These are phyloP conservation scores for Scheffersomyces quercinus DNA, from an alignment of 1,139 yeast species.

Conservation along the genomic window DNA sequence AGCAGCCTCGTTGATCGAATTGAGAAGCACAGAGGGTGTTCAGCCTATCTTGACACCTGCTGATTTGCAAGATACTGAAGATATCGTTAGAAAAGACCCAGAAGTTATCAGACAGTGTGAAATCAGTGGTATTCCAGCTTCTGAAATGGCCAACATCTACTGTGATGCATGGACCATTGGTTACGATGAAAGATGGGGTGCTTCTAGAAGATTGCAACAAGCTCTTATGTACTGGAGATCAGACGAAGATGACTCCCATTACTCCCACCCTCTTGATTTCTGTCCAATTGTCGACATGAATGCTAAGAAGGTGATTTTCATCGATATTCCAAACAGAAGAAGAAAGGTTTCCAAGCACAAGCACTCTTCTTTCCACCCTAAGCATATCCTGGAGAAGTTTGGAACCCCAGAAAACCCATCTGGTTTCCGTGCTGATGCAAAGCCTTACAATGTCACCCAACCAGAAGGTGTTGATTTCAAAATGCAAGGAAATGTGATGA, in stretches of 20 bases:
- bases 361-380: conserved; percentile 70
- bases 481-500: conserved; percentile 66
- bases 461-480: conserved; percentile 81
- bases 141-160: conserved; percentile 68
- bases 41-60: conserved; percentile 76
- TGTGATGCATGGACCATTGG: conserved; percentile 90
- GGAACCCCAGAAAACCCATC: conserved; percentile 52
- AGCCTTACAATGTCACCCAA: conserved; percentile 69
- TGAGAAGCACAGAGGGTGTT: conserved; percentile 55
- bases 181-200: conserved; percentile 82
- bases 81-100: conserved; percentile 65
- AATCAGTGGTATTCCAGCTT: conserved; percentile 63
- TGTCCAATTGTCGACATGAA: conserved; percentile 82
- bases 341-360: conserved; percentile 67
- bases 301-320: conserved; percentile 63
- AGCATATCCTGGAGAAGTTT: conserved; percentile 57
- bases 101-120: conserved; percentile 72
- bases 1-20: conserved; percentile 45
- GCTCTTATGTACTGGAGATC: conserved; percentile 78
- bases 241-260: conserved; percentile 79
- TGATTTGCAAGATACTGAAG: conserved; percentile 66
- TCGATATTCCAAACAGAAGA: conserved; percentile 75
- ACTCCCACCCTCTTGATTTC: conserved; percentile 81
- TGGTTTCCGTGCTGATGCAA: conserved; percentile 59
- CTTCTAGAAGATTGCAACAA: conserved; percentile 73